These are phyloP conservation scores for Corynespora cassiicola DNA, from an alignment of 2,329 filamentous ascomycete species.

Conservation along the genomic window DNA sequence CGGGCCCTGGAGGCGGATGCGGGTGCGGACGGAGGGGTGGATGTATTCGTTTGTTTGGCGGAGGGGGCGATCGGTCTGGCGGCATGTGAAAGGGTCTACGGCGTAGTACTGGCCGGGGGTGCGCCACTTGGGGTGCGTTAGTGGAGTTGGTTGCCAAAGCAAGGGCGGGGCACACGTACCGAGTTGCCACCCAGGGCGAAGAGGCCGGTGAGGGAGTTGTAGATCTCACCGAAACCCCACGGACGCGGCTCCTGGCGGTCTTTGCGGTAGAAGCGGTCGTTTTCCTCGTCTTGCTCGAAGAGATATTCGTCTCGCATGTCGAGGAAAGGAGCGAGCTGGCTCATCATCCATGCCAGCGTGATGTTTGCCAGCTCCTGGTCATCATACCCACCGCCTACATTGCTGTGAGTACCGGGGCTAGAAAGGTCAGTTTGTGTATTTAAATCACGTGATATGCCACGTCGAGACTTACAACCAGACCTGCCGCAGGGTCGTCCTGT, in stretches of 20 bases:
- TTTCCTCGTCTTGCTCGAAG: constrained; percentile 54
- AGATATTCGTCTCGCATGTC: constrained; percentile 57
- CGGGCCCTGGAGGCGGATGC: constrained; percentile 53
- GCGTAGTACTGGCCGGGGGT: constrained; percentile 56
- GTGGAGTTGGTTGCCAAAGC: constrained; percentile 2
- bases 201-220: constrained; percentile 53
- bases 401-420: constrained; percentile 60
- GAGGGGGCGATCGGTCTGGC: constrained; percentile 51
- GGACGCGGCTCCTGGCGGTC: constrained; percentile 49
- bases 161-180: constrained; percentile 21
- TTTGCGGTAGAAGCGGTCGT: constrained; percentile 52
- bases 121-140: constrained; percentile 37
- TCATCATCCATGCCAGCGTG: constrained; percentile 64
- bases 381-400: constrained; percentile 58
- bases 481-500: constrained; percentile 56
- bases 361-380: constrained; percentile 57
- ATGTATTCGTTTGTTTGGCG: constrained; percentile 60
- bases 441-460: too few species aligned
- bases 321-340: constrained; percentile 55
- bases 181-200: constrained; percentile 55
- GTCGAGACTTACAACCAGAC: too few species aligned
- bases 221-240: constrained; percentile 57
- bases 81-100: constrained; percentile 52
- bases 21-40: constrained; percentile 56
- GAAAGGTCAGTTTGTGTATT: too few species aligned